phyloP scores from a whole-genome alignment of 1,284 basidiomycete genomes.

The Sporisorium exsertum region DNA sequence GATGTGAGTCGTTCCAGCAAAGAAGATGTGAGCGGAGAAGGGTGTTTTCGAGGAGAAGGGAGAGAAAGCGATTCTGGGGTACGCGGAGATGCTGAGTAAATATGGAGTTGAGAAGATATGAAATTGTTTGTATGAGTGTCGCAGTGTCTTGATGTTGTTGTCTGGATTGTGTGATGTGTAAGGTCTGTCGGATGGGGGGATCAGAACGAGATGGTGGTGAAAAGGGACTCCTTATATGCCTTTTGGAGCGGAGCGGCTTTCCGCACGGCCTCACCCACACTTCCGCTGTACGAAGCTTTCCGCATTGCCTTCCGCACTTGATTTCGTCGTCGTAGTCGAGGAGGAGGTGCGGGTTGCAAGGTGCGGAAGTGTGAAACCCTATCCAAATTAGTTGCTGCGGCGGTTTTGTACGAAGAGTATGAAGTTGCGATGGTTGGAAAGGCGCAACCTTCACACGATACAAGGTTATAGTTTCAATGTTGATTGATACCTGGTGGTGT shows the following conservation, averaged over 20 bases:
- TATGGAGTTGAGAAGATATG: not conserved
- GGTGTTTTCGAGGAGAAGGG: too few relatives aligned
- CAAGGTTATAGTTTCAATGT: not conserved
- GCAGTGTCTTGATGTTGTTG: constrained; percentile 3
- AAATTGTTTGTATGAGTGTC: not conserved
- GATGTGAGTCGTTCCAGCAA: not conserved
- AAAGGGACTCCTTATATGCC: constrained; percentile 14
- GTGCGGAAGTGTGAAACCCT: not conserved
- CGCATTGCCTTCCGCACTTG: constrained; percentile 1
- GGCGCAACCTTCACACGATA: not conserved
- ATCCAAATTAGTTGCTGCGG: not conserved
- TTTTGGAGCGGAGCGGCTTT: not conserved
- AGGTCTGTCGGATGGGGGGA: constrained; percentile 8
- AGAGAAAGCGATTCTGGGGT: not conserved
- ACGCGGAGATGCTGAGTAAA: not conserved
- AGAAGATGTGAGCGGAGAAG: not conserved
- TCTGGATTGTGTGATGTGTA: not conserved
- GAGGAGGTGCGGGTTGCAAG: not conserved
- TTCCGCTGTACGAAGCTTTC: constrained; percentile 4
- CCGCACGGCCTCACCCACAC: not conserved
- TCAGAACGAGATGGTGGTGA: too few relatives aligned
- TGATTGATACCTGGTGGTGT: not conserved
- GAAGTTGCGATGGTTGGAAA: not conserved
- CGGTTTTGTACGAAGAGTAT: not conserved
- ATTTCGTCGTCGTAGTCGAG: not conserved